Conservation (phyloP, 495 filamentous ascomycete species). For the Penicillium canariense region DNA sequence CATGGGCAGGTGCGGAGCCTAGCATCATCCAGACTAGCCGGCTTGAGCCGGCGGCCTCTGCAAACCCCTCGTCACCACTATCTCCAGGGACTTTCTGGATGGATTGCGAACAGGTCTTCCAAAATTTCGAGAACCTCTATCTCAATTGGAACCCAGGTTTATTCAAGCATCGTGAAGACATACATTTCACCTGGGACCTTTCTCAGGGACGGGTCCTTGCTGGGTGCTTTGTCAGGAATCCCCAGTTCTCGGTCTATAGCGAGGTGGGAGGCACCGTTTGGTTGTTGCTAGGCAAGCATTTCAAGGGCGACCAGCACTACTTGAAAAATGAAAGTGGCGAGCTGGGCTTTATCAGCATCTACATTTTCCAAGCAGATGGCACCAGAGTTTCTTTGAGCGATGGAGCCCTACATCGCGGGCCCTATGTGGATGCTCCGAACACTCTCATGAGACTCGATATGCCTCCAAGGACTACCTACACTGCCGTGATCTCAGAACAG, state of each 20-base stretch:
- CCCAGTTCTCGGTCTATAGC: conserved; percentile 73
- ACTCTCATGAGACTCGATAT: conserved; percentile 76
- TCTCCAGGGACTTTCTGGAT: conserved; percentile 88
- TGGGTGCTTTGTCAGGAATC: conserved; percentile 71
- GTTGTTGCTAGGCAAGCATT: conserved; percentile 83
- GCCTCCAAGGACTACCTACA: conserved; percentile 59
- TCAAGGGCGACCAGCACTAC: conserved; percentile 40
- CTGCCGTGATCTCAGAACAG: conserved; percentile 75
- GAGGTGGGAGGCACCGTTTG: conserved; percentile 63
- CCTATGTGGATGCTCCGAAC: conserved; percentile 93
- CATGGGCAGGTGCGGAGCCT: conserved; percentile 76
- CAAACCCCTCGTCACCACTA: conserved; percentile 21
- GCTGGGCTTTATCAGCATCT: conserved; percentile 80
- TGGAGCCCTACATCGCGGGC: conserved; percentile 61
- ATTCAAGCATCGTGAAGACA: conserved; percentile 77
- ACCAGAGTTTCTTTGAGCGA: conserved; percentile 70
- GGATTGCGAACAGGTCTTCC: conserved; percentile 74
- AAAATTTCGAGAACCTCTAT: conserved; percentile 92
- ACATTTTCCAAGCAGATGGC: conserved; percentile 73
- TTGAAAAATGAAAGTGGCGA: conserved; percentile 34
- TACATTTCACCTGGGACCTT: conserved; percentile 87
- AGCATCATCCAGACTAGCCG: conserved; percentile 13
- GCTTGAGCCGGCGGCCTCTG: conserved; percentile 6
- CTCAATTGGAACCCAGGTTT: conserved; percentile 94
- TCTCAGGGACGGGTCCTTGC: conserved; percentile 51